Conservation (phyloP, 768 basidiomycete genomes). For the Hydnomerulius pinastri region DNA sequence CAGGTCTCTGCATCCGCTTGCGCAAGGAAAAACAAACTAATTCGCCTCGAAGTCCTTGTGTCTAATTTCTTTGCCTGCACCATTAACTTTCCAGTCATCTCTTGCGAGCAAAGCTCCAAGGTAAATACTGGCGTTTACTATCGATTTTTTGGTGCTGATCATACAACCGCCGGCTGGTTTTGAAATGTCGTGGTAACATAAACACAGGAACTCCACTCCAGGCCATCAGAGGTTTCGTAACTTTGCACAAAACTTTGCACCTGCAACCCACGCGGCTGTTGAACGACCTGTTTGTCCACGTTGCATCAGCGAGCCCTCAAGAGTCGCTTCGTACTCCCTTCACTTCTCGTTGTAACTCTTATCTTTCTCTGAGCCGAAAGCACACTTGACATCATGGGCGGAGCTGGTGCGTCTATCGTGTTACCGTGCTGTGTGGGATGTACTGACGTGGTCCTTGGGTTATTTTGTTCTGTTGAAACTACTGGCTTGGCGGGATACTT, state of each 20-base stretch:
- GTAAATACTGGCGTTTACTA: background rate
- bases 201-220: background rate
- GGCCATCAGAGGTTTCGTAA: background rate
- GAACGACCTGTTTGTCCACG: background rate
- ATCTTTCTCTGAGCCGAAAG: background rate
- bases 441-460: too few relatives aligned
- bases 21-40: background rate
- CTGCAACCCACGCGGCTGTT: background rate
- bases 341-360: background rate
- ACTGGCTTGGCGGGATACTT: too few relatives aligned
- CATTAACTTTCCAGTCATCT: too few relatives aligned
- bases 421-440: background rate
- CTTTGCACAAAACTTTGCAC: background rate
- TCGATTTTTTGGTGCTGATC: background rate
- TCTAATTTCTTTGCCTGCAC: background rate
- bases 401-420: slow-evolving; percentile 38
- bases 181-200: background rate
- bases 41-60: background rate
- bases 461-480: too few relatives aligned
- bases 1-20: slow-evolving; percentile 7
- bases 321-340: background rate
- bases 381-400: slow-evolving; percentile 36
- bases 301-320: background rate
- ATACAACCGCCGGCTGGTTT: background rate
- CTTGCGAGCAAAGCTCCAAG: background rate